phyloP scores from a whole-genome alignment of 305 asterid species.

The Fraxinus angustifolia region DNA sequence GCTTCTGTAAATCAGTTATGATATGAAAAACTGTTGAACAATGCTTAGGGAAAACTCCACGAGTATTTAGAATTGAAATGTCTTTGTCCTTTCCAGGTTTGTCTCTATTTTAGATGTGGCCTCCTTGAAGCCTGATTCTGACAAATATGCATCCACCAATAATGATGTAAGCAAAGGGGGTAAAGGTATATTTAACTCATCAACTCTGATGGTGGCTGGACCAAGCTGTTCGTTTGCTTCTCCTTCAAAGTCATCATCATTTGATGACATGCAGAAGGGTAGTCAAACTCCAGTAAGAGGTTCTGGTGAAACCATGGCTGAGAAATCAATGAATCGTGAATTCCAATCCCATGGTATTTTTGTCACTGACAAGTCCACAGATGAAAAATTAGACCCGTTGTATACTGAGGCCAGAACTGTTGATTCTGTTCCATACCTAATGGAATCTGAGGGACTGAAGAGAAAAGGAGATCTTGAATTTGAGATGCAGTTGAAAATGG shows the following conservation, averaged over 20 bases:
- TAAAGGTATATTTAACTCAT: constrained; percentile 60
- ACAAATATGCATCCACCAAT: constrained; percentile 41
- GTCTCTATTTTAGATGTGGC: constrained; percentile 75
- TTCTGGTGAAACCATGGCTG: constrained; percentile 28
- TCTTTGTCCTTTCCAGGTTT: constrained; percentile 49
- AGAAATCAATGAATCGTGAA: constrained; percentile 29
- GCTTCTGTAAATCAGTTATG: constrained; percentile 7
- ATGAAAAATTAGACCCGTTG: constrained; percentile 31
- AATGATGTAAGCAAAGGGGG: constrained; percentile 38
- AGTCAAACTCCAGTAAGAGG: constrained; percentile 25
- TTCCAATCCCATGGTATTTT: constrained; percentile 28
- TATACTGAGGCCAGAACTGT: constrained; percentile 35
- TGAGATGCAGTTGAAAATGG: constrained; percentile 88
- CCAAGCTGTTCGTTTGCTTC: constrained; percentile 44
- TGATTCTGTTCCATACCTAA: constrained; percentile 37
- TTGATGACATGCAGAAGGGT: constrained; percentile 30
- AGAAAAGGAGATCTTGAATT: constrained; percentile 89
- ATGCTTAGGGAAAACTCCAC: constrained; percentile 2
- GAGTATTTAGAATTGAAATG: neutral
- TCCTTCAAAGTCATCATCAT: constrained; percentile 30
- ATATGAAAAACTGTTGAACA: neutral
- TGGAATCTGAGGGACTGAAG: constrained; percentile 43
- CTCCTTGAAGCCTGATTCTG: constrained; percentile 77
- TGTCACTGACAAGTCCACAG: constrained; percentile 27
- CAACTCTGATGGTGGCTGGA: constrained; percentile 85